Evolutionary conservation across 352 stramenopile genomes (phyloP).

Genomic region (Pythium volutum): DNA sequence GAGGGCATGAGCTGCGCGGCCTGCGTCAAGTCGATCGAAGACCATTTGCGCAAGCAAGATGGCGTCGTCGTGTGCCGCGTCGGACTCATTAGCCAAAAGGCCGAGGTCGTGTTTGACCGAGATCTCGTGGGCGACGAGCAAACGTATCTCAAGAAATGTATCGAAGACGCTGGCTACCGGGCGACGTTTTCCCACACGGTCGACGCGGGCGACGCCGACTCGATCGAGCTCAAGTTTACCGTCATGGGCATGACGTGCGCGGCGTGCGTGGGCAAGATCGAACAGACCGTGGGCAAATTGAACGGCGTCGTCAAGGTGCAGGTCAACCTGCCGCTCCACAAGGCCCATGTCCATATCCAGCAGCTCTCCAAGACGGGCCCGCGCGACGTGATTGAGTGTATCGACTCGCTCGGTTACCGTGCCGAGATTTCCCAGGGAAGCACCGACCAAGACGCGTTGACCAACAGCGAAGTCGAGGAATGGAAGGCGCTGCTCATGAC

Average conservation of each 20-base stretch:
- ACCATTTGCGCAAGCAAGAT: constrained; percentile 53
- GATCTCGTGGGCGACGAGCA: constrained; percentile 59
- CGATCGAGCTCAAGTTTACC: constrained; percentile 76
- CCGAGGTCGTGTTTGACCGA: constrained; percentile 80
- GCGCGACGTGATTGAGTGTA: constrained; percentile 68
- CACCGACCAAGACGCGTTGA: constrained; percentile 60
- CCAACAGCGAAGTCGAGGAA: constrained; percentile 69
- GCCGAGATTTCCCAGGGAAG: constrained; percentile 51
- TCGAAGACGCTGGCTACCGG: constrained; percentile 75
- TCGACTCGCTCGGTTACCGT: constrained; percentile 59
- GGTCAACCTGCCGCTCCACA: constrained; percentile 64
- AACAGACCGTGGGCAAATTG: constrained; percentile 57
- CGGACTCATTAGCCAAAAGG: constrained; percentile 84
- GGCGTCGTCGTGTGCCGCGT: constrained; percentile 79
- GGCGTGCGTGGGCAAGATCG: constrained; percentile 64
- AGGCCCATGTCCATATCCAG: constrained; percentile 74
- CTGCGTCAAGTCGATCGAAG: constrained; percentile 86
- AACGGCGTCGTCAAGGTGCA: constrained; percentile 69
- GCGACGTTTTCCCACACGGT: constrained; percentile 75
- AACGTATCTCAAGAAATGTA: constrained; percentile 45
- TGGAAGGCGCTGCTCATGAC: constrained; percentile 72
- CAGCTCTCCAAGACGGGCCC: constrained; percentile 73
- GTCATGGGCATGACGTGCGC: constrained; percentile 67
- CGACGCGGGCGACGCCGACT: constrained; percentile 73
- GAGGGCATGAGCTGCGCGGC: constrained; percentile 86